phyloP scores from a whole-genome alignment of 139 green algal species.

The Ulvella scutata region DNA sequence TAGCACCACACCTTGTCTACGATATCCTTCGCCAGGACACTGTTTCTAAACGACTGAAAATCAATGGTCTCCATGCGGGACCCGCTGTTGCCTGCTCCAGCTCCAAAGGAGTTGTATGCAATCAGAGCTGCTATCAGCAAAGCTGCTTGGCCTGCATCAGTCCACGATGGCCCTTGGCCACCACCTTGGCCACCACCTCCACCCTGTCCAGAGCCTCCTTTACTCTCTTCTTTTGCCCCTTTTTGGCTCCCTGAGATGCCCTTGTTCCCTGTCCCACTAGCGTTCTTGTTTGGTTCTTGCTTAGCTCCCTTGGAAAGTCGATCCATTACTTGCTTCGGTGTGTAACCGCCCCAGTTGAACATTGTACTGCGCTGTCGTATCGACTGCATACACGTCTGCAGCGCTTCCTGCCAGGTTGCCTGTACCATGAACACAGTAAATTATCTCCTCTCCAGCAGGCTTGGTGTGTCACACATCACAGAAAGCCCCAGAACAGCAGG shows the following conservation, averaged over 20 bases:
- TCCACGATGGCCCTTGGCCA: background rate
- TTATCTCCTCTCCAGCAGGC: too few relatives aligned
- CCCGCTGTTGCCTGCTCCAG: background rate
- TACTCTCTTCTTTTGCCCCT: background rate
- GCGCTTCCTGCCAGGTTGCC: too few relatives aligned
- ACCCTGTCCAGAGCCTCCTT: background rate
- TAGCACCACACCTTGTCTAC: background rate
- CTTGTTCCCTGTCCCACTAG: background rate
- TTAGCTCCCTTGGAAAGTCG: background rate
- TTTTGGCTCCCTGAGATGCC: background rate
- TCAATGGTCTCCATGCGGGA: background rate
- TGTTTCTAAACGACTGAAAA: background rate
- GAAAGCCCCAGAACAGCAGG: too few relatives aligned
- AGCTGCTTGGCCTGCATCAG: background rate
- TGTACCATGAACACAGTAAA: too few relatives aligned
- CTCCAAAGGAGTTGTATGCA: background rate
- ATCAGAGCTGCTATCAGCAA: background rate
- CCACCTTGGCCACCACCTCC: background rate
- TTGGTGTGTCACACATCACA: too few relatives aligned
- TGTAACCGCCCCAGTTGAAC: too few relatives aligned
- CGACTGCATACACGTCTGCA: too few relatives aligned
- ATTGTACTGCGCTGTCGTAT: too few relatives aligned
- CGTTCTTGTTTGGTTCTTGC: background rate
- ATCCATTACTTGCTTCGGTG: too few relatives aligned
- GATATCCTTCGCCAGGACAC: background rate